Evolutionary conservation across 495 filamentous ascomycete genomes (phyloP).

Genomic region (Neurospora sp.): DNA sequence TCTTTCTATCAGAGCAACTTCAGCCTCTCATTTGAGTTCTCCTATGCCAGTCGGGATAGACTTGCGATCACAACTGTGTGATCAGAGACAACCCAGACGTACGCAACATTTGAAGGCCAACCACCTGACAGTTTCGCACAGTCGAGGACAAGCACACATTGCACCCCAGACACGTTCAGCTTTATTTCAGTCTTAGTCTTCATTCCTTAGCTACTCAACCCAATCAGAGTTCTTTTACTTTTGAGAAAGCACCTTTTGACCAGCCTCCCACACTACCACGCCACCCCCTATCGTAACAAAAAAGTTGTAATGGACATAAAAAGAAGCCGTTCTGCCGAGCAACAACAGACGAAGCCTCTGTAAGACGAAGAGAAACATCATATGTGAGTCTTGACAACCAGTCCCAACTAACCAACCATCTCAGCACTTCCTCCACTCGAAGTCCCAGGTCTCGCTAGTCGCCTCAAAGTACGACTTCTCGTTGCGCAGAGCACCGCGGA

Average conservation of each 20-base stretch:
- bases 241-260: background rate
- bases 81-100: background rate
- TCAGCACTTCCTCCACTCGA: slow-evolving; percentile 35
- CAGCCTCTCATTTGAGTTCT: background rate
- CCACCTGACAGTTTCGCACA: background rate
- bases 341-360: background rate
- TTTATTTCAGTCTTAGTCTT: background rate
- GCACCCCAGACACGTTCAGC: background rate
- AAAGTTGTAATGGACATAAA: background rate
- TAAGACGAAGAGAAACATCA: background rate
- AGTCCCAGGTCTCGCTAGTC: slow-evolving; percentile 27
- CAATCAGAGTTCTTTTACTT: background rate
- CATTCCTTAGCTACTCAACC: background rate
- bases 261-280: background rate
- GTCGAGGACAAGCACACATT: background rate
- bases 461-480: slow-evolving; percentile 31
- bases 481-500: slow-evolving; percentile 28
- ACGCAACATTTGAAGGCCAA: background rate
- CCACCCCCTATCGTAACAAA: background rate
- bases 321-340: background rate
- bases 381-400: background rate
- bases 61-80: background rate
- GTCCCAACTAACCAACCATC: background rate
- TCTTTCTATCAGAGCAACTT: background rate
- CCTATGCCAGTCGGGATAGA: background rate